Base-by-base conservation (phyloP, 1,284 basidiomycete species). In the Cryptococcus wingfieldii region DNA sequence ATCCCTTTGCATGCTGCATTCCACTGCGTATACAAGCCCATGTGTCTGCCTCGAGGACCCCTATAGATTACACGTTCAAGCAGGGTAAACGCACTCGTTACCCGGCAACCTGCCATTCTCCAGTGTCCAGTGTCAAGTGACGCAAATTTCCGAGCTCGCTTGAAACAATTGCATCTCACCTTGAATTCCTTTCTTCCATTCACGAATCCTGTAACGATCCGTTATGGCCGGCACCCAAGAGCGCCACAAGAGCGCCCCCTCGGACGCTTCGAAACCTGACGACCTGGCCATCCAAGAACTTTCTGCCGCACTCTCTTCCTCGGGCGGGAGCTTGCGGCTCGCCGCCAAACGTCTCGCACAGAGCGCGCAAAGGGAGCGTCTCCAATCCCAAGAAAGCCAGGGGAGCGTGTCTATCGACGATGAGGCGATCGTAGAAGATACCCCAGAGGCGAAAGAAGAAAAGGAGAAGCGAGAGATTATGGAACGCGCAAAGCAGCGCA, bases 211-310 rank as follows among this genome's bases (percentile, higher is more conserved):
- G 18, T 23, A 18, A 16, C 12, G 42, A 58, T 23, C 38, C 31
- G 43, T 14, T 6, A 54, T 51, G 48, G n/a, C 56, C 42, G 3
- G 9, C 46, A 18, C 10, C 19, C 25, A 55, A 31, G 25, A 54
- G 47, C 16, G 16, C 53, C 4, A 47, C 56, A 8, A 53, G 52
- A 31, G 50, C 34, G 62, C 70, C 3, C 73, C 73, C 5, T 54
- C 59, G 16, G 73, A 75, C 59, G 65, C 70, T 3, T 38, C 50
- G 27, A 68, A 67, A 50, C 54, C 73, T 3, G 73, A 75, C 63
- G 65, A 66, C 18, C 53, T 58, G 10, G 73, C 73, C 2, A 61
- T 75, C 4, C 62, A 63, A 31, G 71, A 74, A 49, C 69, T 75
- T 3, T 66, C 65, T 53, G 44, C 47, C 13, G 61, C 69, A 38